Evolutionary conservation across 2,329 filamentous ascomycete genomes (phyloP).

Genomic region (Fusarium buxicola): DNA sequence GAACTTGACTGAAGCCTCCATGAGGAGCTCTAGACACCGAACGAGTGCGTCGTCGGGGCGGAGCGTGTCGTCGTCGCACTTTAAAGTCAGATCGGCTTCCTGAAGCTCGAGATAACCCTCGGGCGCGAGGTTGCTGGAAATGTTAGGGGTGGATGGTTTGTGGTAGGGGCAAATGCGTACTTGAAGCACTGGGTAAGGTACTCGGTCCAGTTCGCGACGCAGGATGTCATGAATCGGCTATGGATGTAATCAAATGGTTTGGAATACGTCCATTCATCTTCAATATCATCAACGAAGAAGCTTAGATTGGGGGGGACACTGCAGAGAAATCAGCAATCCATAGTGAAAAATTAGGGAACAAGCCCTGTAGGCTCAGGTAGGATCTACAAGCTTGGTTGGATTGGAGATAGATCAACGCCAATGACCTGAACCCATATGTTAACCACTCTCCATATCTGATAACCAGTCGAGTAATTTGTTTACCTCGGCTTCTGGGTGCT

Average conservation of each 20-base stretch:
- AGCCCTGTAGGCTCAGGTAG: fast-evolving
- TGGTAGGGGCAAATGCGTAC: background rate
- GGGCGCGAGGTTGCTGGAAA: constrained; percentile 27
- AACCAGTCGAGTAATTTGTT: fast-evolving
- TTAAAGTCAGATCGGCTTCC: constrained; percentile 25
- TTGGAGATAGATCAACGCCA: constrained; percentile 31
- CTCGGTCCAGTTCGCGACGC: constrained; percentile 12
- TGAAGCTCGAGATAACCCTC: constrained; percentile 37
- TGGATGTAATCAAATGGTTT: constrained; percentile 34
- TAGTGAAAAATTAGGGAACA: fast-evolving
- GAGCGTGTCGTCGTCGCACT: constrained; percentile 38
- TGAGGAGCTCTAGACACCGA: constrained; percentile 34
- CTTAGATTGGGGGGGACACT: constrained; percentile 29
- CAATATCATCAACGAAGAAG: constrained; percentile 34
- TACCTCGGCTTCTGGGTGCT: constrained; percentile 26
- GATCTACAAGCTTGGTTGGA: constrained; percentile 26
- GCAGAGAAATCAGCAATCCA: background rate
- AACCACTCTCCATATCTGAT: background rate
- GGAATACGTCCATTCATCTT: constrained; percentile 27
- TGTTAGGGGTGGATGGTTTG: background rate
- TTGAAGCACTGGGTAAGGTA: constrained; percentile 16
- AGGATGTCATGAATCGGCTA: constrained; percentile 33
- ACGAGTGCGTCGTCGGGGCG: constrained; percentile 28
- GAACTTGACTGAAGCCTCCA: constrained; percentile 42
- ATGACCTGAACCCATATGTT: constrained; percentile 1